Evolutionary conservation across 345 rosid species (phyloP), one percentile per base, ranked within the genome.

Genomic region (Gynandropsis gynandra): DNA sequence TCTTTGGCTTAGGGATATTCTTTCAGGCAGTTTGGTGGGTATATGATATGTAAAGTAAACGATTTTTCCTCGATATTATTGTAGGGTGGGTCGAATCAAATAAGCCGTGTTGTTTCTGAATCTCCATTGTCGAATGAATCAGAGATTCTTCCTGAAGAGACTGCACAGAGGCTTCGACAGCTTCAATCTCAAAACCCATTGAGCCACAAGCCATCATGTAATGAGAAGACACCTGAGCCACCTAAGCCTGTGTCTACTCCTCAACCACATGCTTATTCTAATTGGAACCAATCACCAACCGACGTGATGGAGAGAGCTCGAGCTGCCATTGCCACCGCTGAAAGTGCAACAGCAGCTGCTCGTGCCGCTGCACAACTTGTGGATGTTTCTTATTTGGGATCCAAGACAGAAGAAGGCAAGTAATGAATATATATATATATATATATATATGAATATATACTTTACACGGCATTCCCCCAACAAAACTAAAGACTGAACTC

Each of bases 331-430:
- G 85, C 96, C 45, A 69, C 67, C 37, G 98, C 96, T 2, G 92
- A 87, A 21, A 83, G 79, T 15, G 98, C 96, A 54, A 59, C 81
- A 13, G 82, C 85, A 12, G 70, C 87, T 45, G 98, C 98, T 29
- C 98, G 80, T 54, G 82, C 98, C 38, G 95, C 98, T 50, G 95
- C 85, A 7, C 78, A 70, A 36, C 79, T 90, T 35, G 95, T 69
- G 37, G 82, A 79, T 66, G 76, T 64, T 42, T 56, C 77, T 14
- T 80, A 71, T 43, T 66, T 68, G 54, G 54, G 70, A 21, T 24
- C 37, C 38, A 58, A 50, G 12, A 77, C 76, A 60, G 46, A 61
- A 37, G 74, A 70, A 47, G 73, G 64, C 52, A 70, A 66, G 31
- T 42, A 80, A 54, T 40, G 54, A 17, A 72, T 69, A 24, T 16